Base-by-base conservation (phyloP, 139 green algal species). In the Eudorina sp. region DNA sequence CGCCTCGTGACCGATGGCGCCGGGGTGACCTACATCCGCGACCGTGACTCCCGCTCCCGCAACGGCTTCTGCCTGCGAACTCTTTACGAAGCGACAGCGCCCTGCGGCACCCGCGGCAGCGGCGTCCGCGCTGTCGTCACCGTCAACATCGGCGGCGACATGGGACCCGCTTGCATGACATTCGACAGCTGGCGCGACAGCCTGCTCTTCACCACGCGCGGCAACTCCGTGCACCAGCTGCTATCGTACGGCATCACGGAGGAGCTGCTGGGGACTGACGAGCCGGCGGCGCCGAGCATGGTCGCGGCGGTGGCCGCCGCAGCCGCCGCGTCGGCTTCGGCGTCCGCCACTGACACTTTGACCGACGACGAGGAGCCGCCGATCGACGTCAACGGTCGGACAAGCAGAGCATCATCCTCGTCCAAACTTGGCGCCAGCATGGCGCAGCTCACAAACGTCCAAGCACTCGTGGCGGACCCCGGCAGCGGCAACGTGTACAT, bases 401-500 rank as follows among this genome's bases (percentile, higher is more conserved):
- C 51, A 58, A 13, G 16, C 13, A 58, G n/a, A n/a, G n/a, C n/a
- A n/a, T n/a, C n/a, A n/a, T n/a, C n/a, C n/a, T n/a, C n/a, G n/a
- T n/a, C n/a, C n/a, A n/a, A n/a, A n/a, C n/a, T n/a, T n/a, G n/a
- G n/a, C n/a, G n/a, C n/a, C n/a, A n/a, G n/a, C n/a, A n/a, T 38
- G 62, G 2, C 38, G 11, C 72, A 41, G 8, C 45, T 83, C n/a
- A 31, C 53, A 19, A 83, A 83, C 76, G 55, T 83, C 18, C 76
- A 83, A 27, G 76, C 31, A 18, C 14, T 83, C n/a, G 48, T 31
- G 51, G 76, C 53, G 36, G 53, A 85, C 36, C 38, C 25, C 55
- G 40, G 25, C 27, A 74, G 48, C 40, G 78, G 78, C 78, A 43
- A 85, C 41, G 58, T 85, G 21, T 85, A 85, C 78, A 40, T 85